Conservation (phyloP, 306 rosid genomes). For the Carpinus fangiana region DNA sequence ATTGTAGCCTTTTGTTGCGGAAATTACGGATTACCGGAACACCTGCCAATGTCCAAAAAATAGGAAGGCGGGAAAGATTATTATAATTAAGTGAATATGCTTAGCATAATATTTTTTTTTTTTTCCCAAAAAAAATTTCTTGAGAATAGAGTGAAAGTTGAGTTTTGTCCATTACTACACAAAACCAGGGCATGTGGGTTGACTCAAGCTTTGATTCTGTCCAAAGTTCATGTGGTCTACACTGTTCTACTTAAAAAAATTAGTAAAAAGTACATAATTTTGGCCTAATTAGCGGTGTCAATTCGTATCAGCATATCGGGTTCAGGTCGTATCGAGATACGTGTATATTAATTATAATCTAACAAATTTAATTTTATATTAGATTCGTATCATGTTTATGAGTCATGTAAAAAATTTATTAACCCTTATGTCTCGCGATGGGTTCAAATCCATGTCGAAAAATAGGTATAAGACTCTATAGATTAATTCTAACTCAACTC, state of each 20-base stretch:
- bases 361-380: no score
- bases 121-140: background rate
- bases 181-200: background rate
- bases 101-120: background rate
- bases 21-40: slow-evolving; percentile 33
- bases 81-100: slow-evolving; percentile 13
- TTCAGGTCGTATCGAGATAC: no score
- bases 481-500: no score
- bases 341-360: no score
- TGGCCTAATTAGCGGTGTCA: no score
- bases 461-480: no score
- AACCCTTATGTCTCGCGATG: no score
- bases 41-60: slow-evolving; percentile 3
- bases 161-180: slow-evolving; percentile 29
- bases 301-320: no score
- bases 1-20: slow-evolving; percentile 24
- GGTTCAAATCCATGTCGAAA: no score
- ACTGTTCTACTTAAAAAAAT: background rate
- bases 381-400: no score
- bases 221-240: background rate
- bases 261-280: background rate
- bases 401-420: no score
- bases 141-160: slow-evolving; percentile 22
- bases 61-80: background rate
- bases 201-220: background rate